Evolutionary conservation across 2,329 filamentous ascomycete genomes (phyloP), one percentile per base, ranked within the genome.

Genomic region (Furcasterigmium furcatum): DNA sequence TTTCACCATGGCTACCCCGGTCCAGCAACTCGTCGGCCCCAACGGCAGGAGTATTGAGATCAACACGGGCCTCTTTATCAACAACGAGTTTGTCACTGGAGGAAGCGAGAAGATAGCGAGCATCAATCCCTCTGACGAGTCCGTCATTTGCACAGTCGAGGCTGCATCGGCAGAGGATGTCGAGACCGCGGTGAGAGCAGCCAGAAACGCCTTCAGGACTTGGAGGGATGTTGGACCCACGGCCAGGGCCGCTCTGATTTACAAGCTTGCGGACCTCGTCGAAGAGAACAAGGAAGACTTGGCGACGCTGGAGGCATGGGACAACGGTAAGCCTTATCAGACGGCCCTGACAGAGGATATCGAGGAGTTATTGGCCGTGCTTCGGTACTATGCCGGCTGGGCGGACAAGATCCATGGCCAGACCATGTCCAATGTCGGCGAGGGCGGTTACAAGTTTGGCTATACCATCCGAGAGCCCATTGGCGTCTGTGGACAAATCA

Each of bases 391-490:
- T 57, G 83, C 79, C 29, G 84, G 84, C 25, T 87, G 77, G 59
- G 81, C n/a, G n/a, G n/a, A n/a, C n/a, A n/a, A n/a, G n/a, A n/a
- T n/a, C n/a, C n/a, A n/a, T n/a, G n/a, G n/a, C 83, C 19, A 87
- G 59, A 84, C 85, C 16, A 88, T 91, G 53, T 82, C 85, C 55
- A 83, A 83, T 8, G 85, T 88, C 52, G 79, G 82, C 52, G 85
- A 82, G 1, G 76, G 73, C 1, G 72, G 76, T 2, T 66, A 69
- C 3, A 87, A 87, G 55, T 73, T 87, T 41, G 82, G 83, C 9
- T 88, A 87, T 52, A 85, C 82, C 0, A 70, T 86, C 12, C 76
- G 80, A 35, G 81, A 87, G 57, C 85, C 85, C 2, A 65, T 88
- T 16, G 85, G 85, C 22, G 85, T 88, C 0, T 85, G 83, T 49